Conservation (phyloP, 1,284 basidiomycete genomes). For the Moesziomyces parantarcticus region DNA sequence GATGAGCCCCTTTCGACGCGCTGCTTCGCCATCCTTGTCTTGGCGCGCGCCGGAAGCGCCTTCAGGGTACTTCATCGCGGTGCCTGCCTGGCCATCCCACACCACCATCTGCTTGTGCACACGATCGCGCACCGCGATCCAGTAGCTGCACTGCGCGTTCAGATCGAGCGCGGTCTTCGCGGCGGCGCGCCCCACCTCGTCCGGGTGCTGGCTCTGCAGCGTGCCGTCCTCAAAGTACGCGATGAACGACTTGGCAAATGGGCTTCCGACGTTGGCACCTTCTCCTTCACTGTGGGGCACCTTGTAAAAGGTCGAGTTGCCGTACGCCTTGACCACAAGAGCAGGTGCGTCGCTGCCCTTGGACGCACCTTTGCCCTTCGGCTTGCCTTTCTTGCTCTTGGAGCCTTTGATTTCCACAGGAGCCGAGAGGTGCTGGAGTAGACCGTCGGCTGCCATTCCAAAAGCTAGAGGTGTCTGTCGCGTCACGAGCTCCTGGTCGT, state of each 20-base stretch:
- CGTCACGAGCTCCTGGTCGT: slow-evolving; percentile 25
- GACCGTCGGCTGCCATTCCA: slow-evolving; percentile 44
- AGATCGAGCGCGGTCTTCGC: slow-evolving; percentile 88
- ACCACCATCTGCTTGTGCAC: slow-evolving; percentile 94
- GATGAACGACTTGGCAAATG: slow-evolving; percentile 88
- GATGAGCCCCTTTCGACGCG: slow-evolving; percentile 84
- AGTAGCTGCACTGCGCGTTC: slow-evolving; percentile 96
- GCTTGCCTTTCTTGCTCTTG: slow-evolving; percentile 25
- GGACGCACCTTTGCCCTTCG: slow-evolving; percentile 17
- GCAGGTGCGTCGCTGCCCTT: slow-evolving; percentile 18
- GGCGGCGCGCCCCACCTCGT: slow-evolving; percentile 74
- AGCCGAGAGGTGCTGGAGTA: slow-evolving; percentile 42
- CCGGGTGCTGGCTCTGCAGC: slow-evolving; percentile 66
- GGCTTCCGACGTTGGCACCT: slow-evolving; percentile 90
- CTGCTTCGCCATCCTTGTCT: slow-evolving; percentile 44
- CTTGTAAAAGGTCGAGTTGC: slow-evolving; percentile 77
- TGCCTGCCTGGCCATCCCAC: slow-evolving; percentile 75
- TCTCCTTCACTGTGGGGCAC: slow-evolving; percentile 96
- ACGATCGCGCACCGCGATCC: slow-evolving; percentile 93
- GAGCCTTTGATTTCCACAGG: slow-evolving; percentile 19
- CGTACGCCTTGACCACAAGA: slow-evolving; percentile 32
- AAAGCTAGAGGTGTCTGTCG: slow-evolving; percentile 52
- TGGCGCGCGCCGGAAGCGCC: slow-evolving; percentile 51
- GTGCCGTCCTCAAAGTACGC: slow-evolving; percentile 84
- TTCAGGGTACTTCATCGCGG: slow-evolving; percentile 68